Evolutionary conservation across 805 yeast genomes (phyloP), one percentile per base, ranked within the genome.

Genomic region (Grigorovia humatica): DNA sequence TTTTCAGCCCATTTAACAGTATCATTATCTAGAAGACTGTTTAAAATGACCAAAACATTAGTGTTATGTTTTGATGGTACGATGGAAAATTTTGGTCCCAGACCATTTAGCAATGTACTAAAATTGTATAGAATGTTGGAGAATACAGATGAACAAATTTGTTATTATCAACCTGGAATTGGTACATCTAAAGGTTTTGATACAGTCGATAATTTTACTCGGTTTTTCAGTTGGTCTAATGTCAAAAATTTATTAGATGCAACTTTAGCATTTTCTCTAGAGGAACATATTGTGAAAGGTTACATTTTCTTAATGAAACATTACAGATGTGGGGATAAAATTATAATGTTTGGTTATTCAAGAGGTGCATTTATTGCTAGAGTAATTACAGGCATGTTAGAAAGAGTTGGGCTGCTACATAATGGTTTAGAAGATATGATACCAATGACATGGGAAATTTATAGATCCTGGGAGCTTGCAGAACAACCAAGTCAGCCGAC

Each of bases 121-220:
- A 78, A 77, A 57, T 53, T 81, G 13, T 82, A 74, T 60, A 69
- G 76, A 44, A 66, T 81, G 65, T 59, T 81, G 38, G 80, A 77
- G 13, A 38, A 38, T n/a, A 78, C 75, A 52, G 72, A 71, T 45
- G 48, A 55, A 7, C 85, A 81, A 56, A 55, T 77, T 42, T 81
- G 85, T 58, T 81, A 81, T 58, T 82, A 82, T 58, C 86, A 82
- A 58, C 83, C 87, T 1, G 88, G 88, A 0, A 74, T 83, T 27
- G 88, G 88, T 0, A 74, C 77, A 11, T 66, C 72, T 3, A 74
- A 79, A 54, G 64, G 69, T 17, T 70, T 75, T 11, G 77, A 75
- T 44, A 50, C 61, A 1, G 62, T 61, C 12, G 55, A 55, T 30
- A 57, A 59, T 46, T 18, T 51, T 20, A 54, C 62, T 52, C 51